These are phyloP conservation scores for Pyronema domesticum DNA, from an alignment of 495 filamentous ascomycete genomes.

Conservation along the genomic window DNA sequence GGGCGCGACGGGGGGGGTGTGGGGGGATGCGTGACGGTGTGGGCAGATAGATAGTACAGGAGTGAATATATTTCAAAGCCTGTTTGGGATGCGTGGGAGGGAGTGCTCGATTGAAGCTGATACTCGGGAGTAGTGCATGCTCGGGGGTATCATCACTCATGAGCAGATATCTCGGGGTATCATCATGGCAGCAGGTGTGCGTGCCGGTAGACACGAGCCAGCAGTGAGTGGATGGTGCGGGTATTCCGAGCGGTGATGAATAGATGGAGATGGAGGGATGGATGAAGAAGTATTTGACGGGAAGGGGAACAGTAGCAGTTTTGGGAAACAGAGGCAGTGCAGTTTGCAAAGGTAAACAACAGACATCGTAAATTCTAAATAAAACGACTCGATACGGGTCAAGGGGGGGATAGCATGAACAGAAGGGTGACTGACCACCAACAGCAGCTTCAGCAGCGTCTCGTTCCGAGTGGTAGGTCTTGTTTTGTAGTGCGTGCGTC, in stretches of 20 bases:
- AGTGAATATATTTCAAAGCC: neutral
- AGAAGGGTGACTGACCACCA: conserved; percentile 1
- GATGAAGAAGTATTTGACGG: too few species aligned
- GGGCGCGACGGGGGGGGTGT: neutral
- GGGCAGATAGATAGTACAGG: neutral
- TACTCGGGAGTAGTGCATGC: too few species aligned
- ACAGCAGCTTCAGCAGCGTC: neutral
- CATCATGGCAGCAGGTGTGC: neutral
- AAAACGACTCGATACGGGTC: too few species aligned
- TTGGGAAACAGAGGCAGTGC: too few species aligned
- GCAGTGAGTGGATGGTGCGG: neutral
- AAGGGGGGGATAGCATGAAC: neutral
- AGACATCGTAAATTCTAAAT: too few species aligned
- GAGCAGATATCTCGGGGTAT: neutral
- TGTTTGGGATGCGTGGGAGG: neutral
- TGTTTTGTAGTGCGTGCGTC: neutral
- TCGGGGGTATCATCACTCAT: too few species aligned
- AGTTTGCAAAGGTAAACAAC: too few species aligned
- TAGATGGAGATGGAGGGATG: too few species aligned
- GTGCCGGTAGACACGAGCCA: neutral
- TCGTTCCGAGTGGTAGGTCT: neutral
- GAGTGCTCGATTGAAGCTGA: too few species aligned
- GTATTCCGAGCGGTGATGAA: too few species aligned
- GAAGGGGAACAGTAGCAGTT: too few species aligned
- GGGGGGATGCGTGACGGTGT: neutral